Base-by-base conservation (phyloP, 257 asterid species). In the Capsicum rhomboideum region DNA sequence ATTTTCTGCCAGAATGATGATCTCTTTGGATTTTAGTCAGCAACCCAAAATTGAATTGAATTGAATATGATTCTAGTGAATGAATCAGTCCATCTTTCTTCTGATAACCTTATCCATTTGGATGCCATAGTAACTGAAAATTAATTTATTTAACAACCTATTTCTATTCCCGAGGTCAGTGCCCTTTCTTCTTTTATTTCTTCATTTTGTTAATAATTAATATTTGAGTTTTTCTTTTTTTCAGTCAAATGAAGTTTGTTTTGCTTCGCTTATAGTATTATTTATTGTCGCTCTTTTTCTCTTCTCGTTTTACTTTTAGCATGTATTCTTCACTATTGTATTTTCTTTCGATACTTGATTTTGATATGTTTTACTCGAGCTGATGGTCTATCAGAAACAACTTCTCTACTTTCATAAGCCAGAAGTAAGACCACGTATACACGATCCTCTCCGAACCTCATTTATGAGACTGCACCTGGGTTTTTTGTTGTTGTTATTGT, bases 41-140 rank as follows among this genome's bases (percentile, higher is more conserved):
- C 26, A 77, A 77, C 46, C 80, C 81, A 50, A 77, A 50, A 77
- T 28, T 77, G 81, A 77, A 75, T 46, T 75, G 59, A n/a, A 77
- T 49, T 77, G 61, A 77, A 50, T 64, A 13, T 64, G 40, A 29
- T 64, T 77, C n/a, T 8, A 77, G 14, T 77, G 81, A 77, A 77
- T 77, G 61, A 5, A 77, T 77, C 44, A 8, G 26, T 50, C 81
- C 80, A 49, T 8, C 42, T 75, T 49, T 75, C 56, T 61, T 49
- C 28, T 82, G 84, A 63, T 49, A 49, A 56, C 80, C 85, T 49
- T 67, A 82, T 67, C 85, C 85, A 82, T 49, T 72, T 49, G 53
- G 80, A 50, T 50, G 66, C 80, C 84, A 66, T 23, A 82, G 31
- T 6, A 66, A 72, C 84, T 29, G 28, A 82, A 29, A 44, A 50